Conservation (phyloP, 257 asterid species). For the Solanum medicagineum region DNA sequence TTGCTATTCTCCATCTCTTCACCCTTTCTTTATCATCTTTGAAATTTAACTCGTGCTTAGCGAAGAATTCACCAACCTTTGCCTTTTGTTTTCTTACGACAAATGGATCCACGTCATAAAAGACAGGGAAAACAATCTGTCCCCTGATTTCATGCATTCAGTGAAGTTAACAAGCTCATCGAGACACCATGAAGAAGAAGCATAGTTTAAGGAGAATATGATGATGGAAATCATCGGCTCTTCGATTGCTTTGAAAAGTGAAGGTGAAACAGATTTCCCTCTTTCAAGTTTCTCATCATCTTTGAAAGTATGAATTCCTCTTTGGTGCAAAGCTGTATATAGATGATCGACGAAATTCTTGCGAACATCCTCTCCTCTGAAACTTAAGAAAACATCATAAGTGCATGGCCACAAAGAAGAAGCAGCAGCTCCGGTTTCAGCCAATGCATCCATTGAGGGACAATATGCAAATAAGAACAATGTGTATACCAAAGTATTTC, state of each 20-base stretch:
- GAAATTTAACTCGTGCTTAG: neutral
- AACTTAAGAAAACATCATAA: neutral
- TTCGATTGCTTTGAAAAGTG: neutral
- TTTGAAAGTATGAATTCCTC: neutral
- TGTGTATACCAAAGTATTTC: neutral
- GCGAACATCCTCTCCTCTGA: neutral
- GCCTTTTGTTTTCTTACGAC: neutral
- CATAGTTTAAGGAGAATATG: neutral
- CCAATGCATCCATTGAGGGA: neutral
- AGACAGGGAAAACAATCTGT: neutral
- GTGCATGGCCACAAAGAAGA: neutral
- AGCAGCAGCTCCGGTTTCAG: neutral
- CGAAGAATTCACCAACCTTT: neutral
- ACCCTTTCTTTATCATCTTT: neutral
- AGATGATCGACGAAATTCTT: neutral
- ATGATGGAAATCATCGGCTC: neutral
- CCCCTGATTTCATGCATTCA: neutral
- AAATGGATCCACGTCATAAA: conserved; percentile 1
- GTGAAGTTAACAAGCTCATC: neutral
- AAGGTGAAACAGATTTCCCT: neutral
- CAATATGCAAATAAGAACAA: neutral
- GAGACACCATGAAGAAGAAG: neutral
- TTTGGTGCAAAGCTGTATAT: neutral
- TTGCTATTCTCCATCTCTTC: neutral
- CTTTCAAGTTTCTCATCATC: neutral